These are phyloP conservation scores for Trichothecium roseum DNA, from an alignment of 2,329 filamentous ascomycete species.

Conservation along the genomic window DNA sequence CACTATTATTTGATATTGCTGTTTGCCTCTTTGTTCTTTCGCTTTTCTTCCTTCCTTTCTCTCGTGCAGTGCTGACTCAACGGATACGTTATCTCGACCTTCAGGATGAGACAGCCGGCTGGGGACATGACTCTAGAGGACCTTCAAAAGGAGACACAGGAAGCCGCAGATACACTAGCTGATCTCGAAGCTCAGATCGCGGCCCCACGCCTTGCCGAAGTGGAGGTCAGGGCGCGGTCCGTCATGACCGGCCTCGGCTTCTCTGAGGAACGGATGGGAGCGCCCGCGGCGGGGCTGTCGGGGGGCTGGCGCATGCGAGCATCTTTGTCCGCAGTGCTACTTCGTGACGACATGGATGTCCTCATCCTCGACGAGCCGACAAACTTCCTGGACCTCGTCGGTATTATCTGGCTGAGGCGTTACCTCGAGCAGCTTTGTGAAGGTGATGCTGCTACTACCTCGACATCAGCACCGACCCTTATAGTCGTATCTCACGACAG, in stretches of 20 bases:
- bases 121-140: conserved; percentile 44
- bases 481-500: conserved; percentile 78
- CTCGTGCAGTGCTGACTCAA: no score
- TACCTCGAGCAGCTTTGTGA: conserved; percentile 52
- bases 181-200: conserved; percentile 60
- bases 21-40: no score
- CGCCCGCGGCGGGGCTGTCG: conserved; percentile 55
- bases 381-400: conserved; percentile 74
- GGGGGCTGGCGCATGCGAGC: conserved; percentile 70
- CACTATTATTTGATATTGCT: no score
- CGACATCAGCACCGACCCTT: conserved; percentile 45
- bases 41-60: background rate
- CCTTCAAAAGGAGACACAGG: conserved; percentile 56
- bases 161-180: conserved; percentile 58
- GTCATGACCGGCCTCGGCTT: conserved; percentile 66
- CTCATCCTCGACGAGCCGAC: conserved; percentile 80
- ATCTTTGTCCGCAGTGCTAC: conserved; percentile 52
- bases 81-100: no score
- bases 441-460: conserved; percentile 26
- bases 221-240: conserved; percentile 55
- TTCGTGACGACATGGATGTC: conserved; percentile 64
- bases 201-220: conserved; percentile 49
- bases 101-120: conserved; percentile 39
- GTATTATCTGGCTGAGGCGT: conserved; percentile 75
- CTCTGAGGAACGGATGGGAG: conserved; percentile 47